phyloP scores from a whole-genome alignment of 768 basidiomycete genomes.

The Russula virescens region DNA sequence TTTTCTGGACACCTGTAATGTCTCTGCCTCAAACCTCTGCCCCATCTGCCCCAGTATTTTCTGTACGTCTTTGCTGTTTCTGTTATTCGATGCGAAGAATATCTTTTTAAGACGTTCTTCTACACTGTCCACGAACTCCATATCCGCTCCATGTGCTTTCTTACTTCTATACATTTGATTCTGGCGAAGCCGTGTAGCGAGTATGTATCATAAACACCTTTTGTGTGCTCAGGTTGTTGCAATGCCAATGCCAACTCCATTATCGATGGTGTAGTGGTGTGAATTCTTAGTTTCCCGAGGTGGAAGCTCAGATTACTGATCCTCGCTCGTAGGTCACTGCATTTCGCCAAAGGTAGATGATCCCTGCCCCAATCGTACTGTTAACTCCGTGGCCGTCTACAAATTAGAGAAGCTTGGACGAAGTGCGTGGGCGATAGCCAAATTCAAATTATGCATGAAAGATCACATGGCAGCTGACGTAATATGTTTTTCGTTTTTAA shows the following conservation, averaged over 20 bases:
- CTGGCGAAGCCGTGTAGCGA: conserved; percentile 18
- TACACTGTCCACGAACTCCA: conserved; percentile 4
- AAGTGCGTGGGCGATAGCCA: too few species aligned
- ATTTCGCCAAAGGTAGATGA: background rate
- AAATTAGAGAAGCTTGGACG: background rate
- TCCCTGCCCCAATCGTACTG: background rate
- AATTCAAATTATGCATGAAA: too few species aligned
- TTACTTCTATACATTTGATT: conserved; percentile 1
- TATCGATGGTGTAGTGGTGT: background rate
- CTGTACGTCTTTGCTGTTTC: background rate
- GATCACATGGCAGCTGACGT: conserved; percentile 1
- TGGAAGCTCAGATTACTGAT: background rate
- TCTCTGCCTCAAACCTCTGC: background rate
- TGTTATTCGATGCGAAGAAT: background rate
- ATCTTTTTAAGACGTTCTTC: background rate
- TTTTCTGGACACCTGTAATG: conserved; percentile 18
- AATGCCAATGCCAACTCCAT: background rate
- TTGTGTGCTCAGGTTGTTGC: background rate
- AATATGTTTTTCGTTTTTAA: background rate
- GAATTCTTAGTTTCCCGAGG: conserved; percentile 1
- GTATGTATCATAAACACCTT: conserved; percentile 13
- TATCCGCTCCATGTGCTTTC: conserved; percentile 7
- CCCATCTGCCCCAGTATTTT: background rate
- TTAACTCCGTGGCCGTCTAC: background rate
- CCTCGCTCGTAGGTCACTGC: background rate